Evolutionary conservation across 768 basidiomycete species (phyloP).

Genomic region (Amanita muscaria): DNA sequence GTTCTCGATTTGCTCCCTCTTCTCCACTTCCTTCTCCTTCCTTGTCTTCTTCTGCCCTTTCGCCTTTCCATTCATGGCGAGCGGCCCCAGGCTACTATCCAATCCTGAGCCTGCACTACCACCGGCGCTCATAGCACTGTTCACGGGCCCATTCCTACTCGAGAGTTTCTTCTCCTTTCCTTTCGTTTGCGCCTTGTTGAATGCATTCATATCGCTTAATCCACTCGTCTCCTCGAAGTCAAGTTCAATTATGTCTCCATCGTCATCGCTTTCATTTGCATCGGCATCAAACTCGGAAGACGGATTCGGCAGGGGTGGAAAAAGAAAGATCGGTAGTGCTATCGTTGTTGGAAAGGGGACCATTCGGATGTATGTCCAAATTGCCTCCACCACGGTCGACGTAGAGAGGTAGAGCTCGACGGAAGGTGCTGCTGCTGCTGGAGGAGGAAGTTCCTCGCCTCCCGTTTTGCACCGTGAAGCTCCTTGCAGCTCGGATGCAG

Average conservation of each 20-base stretch:
- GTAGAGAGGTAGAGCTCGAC: conserved; percentile 1
- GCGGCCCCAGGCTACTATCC: no score
- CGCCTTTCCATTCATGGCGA: conserved; percentile 11
- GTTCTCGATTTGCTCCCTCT: no score
- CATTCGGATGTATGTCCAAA: neutral
- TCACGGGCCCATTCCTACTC: no score
- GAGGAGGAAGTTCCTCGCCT: neutral
- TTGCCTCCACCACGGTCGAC: conserved; percentile 1
- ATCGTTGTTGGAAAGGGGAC: neutral
- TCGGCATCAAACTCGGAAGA: neutral
- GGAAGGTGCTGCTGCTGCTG: neutral
- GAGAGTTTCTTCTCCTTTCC: no score
- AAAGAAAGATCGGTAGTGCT: conserved; percentile 11
- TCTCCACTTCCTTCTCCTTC: no score
- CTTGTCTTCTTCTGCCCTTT: no score
- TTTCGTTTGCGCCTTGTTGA: conserved; percentile 1
- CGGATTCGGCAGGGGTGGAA: conserved; percentile 31
- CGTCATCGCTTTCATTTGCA: conserved; percentile 19
- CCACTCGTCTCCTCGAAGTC: no score
- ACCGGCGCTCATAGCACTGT: neutral
- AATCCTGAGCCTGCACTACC: conserved; percentile 11
- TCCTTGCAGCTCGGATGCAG: conserved; percentile 2
- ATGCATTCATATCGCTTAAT: no score
- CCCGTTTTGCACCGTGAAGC: neutral
- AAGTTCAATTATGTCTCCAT: conserved; percentile 61